Evolutionary conservation across 257 asterid genomes (phyloP).

Genomic region (Nicotiana paniculata): DNA sequence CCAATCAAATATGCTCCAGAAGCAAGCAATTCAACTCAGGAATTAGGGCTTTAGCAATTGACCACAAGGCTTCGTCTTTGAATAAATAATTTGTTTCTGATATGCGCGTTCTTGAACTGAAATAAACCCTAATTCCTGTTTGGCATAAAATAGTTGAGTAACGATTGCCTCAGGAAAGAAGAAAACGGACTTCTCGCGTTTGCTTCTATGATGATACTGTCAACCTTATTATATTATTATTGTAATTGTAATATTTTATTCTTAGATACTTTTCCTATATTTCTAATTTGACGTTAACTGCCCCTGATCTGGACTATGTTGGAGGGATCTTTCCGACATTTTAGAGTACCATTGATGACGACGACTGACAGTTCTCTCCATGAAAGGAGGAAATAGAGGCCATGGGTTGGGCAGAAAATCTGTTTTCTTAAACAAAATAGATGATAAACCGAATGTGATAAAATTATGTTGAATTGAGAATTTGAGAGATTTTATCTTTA

Average conservation of each 20-base stretch:
- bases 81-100: not conserved
- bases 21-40: not conserved
- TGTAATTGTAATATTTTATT: too few relatives aligned
- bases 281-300: not conserved
- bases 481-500: too few relatives aligned
- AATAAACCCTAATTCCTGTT: constrained; percentile 14
- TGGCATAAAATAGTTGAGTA: not conserved
- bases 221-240: not conserved
- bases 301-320: not conserved
- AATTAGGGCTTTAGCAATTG: not conserved
- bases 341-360: not conserved
- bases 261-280: not conserved
- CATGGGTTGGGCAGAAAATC: not conserved
- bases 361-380: not conserved
- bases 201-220: not conserved
- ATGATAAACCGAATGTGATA: not conserved
- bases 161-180: constrained; percentile 1
- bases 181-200: not conserved
- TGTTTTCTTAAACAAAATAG: not conserved
- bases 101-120: not conserved
- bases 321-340: not conserved
- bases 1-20: not conserved
- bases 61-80: not conserved
- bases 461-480: too few relatives aligned
- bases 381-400: not conserved